Base-by-base conservation (phyloP, 768 basidiomycete species). In the Lepiota brunneoincarnata region DNA sequence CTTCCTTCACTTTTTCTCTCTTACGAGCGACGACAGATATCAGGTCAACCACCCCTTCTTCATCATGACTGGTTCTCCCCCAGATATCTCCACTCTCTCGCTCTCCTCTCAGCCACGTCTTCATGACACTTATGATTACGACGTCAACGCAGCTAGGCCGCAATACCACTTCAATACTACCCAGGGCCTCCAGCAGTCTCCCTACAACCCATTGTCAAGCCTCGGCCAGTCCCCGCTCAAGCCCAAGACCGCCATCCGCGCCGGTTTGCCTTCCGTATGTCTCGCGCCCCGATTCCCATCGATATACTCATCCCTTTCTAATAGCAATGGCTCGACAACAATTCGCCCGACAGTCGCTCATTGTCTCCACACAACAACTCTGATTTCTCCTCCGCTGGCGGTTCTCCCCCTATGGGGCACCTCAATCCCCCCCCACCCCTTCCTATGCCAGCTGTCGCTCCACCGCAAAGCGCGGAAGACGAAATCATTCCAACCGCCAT, bases 401-500 rank as follows among this genome's bases (percentile, higher is more conserved):
- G 88, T 57, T 91, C 91, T 34, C 89, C 90, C 41, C 88, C 90
- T 59, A 69, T 77, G 63, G 68, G 67, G 41, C 76, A 78, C 67
- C 64, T 76, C 47, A 71, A 66, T 57, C 69, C 80, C 38, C 68
- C 77, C 38, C 68, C 77, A 54, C 31, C 31, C 39, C 68, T 77
- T 54, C 68, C 79, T 55, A 68, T 79, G 17, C 72, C 71, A 37
- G 74, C 83, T 20, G 70, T 74, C 28, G 78, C 82, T 11, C 79
- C 84, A 44, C 72, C 70, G 55, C 76, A 72, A 65, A 52, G 72
- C 55, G 63, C 68, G 39, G 91, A 93, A 62, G 93, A 97, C 72
- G 94, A 97, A 69, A 80, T 97, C 69, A 98, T 98, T 73, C 96
- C 96, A 51, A 98, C 95, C 9, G 97, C 97, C 51, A 98, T 99